These are phyloP conservation scores for Euphorbia peplus DNA, from an alignment of 345 rosid genomes.

Conservation along the genomic window DNA sequence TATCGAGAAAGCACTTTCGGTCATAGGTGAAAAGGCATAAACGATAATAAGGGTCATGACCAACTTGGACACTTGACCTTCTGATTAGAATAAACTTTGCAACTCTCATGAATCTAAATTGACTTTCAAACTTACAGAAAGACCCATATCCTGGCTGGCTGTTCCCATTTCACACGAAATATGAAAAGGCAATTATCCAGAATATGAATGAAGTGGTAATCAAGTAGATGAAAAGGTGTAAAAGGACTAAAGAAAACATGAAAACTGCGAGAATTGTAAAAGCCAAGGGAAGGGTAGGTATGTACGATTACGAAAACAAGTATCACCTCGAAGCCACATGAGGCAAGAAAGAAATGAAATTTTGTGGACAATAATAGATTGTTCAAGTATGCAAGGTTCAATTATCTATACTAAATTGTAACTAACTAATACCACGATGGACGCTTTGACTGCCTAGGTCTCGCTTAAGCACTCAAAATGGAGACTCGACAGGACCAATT, in stretches of 20 bases:
- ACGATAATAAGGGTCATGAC: background rate
- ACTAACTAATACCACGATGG: background rate
- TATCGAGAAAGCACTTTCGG: background rate
- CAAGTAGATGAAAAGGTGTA: background rate
- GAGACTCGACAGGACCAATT: no score
- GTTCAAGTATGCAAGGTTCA: no score
- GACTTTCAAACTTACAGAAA: background rate
- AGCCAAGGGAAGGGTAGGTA: no score
- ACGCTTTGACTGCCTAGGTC: no score
- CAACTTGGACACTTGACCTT: background rate
- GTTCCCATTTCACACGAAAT: background rate
- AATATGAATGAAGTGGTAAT: no score
- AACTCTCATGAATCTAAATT: background rate
- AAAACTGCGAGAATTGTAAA: background rate
- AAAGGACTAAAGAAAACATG: background rate
- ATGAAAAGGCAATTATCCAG: background rate
- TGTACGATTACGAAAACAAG: no score
- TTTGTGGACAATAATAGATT: no score
- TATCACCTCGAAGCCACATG: background rate
- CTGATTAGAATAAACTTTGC: background rate
- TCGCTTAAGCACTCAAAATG: no score
- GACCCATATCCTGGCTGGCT: background rate
- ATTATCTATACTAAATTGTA: background rate
- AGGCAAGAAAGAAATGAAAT: slow-evolving; percentile 4
- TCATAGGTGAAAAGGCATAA: slow-evolving; percentile 2